A percentile compares a stretch with the other conserved stretches of the same genome.
phyloP scores from a whole-genome alignment of 208 protist genomes.

The Wallacemonas collosoma region DNA sequence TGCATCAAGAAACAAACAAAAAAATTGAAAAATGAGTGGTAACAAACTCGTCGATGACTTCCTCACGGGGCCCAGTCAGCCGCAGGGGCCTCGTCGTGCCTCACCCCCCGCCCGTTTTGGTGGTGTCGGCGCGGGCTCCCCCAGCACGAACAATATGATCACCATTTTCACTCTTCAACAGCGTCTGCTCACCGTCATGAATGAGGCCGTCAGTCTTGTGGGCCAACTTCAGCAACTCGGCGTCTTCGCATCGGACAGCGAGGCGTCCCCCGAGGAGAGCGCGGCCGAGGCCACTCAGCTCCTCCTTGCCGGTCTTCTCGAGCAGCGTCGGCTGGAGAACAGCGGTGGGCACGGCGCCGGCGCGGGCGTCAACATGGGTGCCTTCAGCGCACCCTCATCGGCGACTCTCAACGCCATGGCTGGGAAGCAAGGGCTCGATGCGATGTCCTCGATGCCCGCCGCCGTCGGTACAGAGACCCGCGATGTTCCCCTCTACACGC shows the following conservation, averaged over 20 bases:
- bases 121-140: not conserved
- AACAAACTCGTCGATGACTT: conserved; percentile 26
- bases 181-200: conserved; percentile 40
- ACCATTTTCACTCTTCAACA: conserved; percentile 30
- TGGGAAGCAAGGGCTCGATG: not conserved
- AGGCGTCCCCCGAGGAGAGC: conserved; percentile 28
- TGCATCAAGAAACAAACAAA: conserved; percentile 12
- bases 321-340: conserved; percentile 9
- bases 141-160: not conserved
- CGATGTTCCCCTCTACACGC: not conserved
- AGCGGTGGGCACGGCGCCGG: not conserved
- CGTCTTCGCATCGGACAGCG: conserved; percentile 35
- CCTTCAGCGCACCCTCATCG: not conserved
- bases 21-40: conserved; percentile 7
- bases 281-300: conserved; percentile 22
- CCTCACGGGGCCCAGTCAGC: not conserved
- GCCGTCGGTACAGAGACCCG: not conserved
- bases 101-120: not conserved
- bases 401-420: conserved; percentile 22
- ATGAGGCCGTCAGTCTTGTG: conserved; percentile 43
- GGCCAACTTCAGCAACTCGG: conserved; percentile 46
- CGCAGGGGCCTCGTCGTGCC: conserved; percentile 3
- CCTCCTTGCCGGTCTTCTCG: conserved; percentile 12
- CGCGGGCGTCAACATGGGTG: no score
- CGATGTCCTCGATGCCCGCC: conserved; percentile 1